A percentile compares a stretch with the other conserved stretches of the same genome.
Evolutionary conservation across 169 alveolate genomes (phyloP).

Genomic region (Cryptosporidium muris): DNA sequence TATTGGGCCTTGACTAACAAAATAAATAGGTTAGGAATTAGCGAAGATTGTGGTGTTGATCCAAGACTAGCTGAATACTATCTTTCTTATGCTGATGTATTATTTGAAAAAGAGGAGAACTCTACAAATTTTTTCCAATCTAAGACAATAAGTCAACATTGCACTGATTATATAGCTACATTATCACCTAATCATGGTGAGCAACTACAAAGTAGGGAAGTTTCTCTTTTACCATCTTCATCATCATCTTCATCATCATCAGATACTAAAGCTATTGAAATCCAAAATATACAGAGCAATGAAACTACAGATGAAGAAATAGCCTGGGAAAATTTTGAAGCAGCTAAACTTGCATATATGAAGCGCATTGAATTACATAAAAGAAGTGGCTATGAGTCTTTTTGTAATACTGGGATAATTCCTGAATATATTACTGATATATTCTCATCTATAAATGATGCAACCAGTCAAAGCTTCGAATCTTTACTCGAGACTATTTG

Average conservation of each 20-base stretch:
- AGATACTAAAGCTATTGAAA: slow-evolving; percentile 4
- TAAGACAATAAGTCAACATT: neutral
- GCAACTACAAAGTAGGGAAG: slow-evolving; percentile 1
- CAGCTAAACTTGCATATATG: slow-evolving; percentile 66
- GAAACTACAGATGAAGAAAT: slow-evolving; percentile 62
- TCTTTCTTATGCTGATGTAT: slow-evolving; percentile 41
- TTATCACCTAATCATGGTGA: slow-evolving; percentile 16
- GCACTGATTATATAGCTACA: slow-evolving; percentile 1
- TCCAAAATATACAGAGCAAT: neutral
- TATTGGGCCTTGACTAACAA: slow-evolving; percentile 67
- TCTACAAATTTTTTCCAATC: slow-evolving; percentile 43
- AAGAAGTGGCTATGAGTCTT: slow-evolving; percentile 25
- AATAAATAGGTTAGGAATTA: slow-evolving; percentile 31
- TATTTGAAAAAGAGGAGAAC: slow-evolving; percentile 62
- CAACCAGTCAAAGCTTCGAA: slow-evolving; percentile 7
- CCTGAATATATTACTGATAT: slow-evolving; percentile 43
- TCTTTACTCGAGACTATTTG: slow-evolving; percentile 25
- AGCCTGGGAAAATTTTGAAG: slow-evolving; percentile 70
- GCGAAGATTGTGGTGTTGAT: slow-evolving; percentile 57
- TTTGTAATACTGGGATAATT: slow-evolving; percentile 42
- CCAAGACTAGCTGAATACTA: slow-evolving; percentile 66
- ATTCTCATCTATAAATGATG: slow-evolving; percentile 25
- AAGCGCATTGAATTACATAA: slow-evolving; percentile 26
- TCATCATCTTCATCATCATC: slow-evolving; percentile 48
- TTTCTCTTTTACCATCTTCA: slow-evolving; percentile 7